Conservation (phyloP, 2,329 filamentous ascomycete species). For the Monosporascus sp. region DNA sequence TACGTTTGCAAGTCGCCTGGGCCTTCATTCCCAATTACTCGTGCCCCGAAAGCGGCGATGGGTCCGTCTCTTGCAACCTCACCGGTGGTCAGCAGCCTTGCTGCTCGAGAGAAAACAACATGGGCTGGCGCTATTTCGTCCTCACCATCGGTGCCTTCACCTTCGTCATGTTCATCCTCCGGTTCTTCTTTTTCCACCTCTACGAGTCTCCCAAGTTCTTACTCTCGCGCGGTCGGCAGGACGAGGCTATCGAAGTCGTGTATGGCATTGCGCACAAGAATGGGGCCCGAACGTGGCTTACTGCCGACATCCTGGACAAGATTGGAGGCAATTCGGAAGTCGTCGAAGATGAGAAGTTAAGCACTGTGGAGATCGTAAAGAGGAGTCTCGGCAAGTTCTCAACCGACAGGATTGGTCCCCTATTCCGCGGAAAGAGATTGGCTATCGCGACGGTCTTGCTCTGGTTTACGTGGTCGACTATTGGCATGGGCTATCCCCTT, state of each 20-base stretch:
- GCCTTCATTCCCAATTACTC: slow-evolving; percentile 36
- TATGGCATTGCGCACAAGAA: slow-evolving; percentile 40
- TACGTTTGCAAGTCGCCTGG: slow-evolving; percentile 42
- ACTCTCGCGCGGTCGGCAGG: slow-evolving; percentile 36
- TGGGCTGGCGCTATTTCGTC: slow-evolving; percentile 46
- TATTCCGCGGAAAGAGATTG: slow-evolving; percentile 47
- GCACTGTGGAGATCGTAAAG: slow-evolving; percentile 25
- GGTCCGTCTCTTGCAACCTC: slow-evolving; percentile 18
- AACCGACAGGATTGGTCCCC: slow-evolving; percentile 43
- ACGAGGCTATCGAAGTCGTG: slow-evolving; percentile 41
- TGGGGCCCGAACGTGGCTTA: slow-evolving; percentile 27
- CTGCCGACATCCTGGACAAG: slow-evolving; percentile 27
- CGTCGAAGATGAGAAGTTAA: slow-evolving; percentile 12
- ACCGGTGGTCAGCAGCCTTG: slow-evolving; percentile 28
- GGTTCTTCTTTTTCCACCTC: slow-evolving; percentile 42
- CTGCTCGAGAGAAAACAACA: slow-evolving; percentile 32
- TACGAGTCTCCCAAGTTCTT: slow-evolving; percentile 42
- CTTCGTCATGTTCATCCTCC: slow-evolving; percentile 36
- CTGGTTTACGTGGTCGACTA: slow-evolving; percentile 51
- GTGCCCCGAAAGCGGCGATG: slow-evolving; percentile 23
- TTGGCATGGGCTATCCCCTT: slow-evolving; percentile 51
- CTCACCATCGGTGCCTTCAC: slow-evolving; percentile 39
- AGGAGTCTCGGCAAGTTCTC: slow-evolving; percentile 47
- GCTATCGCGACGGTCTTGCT: slow-evolving; percentile 49
- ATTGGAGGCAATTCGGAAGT: slow-evolving; percentile 12